Evolutionary conservation across 257 asterid genomes (phyloP), one percentile per base, ranked within the genome.

Genomic region (Gardenia jasminoides): DNA sequence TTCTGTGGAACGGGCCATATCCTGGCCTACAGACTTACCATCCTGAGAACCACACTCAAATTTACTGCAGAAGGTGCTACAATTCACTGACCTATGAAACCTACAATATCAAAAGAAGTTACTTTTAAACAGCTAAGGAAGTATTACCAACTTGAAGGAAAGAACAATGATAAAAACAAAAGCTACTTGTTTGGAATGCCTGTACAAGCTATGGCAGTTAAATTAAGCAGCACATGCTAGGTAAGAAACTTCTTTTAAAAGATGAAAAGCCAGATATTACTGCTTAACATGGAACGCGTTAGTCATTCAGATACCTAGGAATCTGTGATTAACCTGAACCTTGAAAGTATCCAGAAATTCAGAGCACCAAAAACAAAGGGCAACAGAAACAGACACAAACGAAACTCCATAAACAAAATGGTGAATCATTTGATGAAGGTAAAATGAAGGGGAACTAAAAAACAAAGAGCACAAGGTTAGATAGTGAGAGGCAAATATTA

Each of bases 11-110:
- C 71, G 36, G 77, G 82, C 69, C 81, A 39, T 76, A 76, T 72
- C 83, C 79, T 83, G 88, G 50, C 67, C 76, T 62, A 39, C 33
- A 67, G 81, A 85, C 64, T 50, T 71, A 70, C 82, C 86, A 75
- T 68, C 87, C 43, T 67, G 54, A 41, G 85, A 66, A 67, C 85
- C 78, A 76, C 83, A 68, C 59, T 79, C 88, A 70, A 83, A 70
- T 83, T 82, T 82, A 84, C 76, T 87, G 70, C 80, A 83, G 76
- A 80, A 77, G 82, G 88, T 75, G 80, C 86, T 84, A 81, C 90
- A 76, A 80, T 85, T 88, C 80, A 86, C 81, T 84, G 88, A 85
- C 87, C 96, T 88, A 73, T 96, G 98, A 82, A 96, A 92, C 99
- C 99, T 95, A 74, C 68, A 79, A 74, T 81, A 83, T 41, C 75